Percentiles rank a stretch among this genome's conserved stretches.
Conservation (phyloP, 2,329 filamentous ascomycete species). For the Leptographium lundbergii region DNA sequence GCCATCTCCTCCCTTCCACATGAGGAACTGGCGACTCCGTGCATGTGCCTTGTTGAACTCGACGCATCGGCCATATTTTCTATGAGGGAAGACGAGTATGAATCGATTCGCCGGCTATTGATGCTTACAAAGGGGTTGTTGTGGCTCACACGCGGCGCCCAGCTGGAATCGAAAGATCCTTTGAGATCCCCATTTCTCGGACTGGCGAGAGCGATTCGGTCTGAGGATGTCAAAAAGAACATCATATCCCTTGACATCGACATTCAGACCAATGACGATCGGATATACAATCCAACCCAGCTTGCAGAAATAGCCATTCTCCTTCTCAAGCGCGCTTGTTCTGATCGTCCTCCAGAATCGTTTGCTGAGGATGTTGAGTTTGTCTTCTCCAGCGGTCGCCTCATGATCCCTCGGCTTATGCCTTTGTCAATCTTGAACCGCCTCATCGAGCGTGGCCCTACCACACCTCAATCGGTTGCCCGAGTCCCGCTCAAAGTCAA, state of each 20-base stretch:
- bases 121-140: conserved; percentile 25
- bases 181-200: conserved; percentile 28
- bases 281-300: background rate
- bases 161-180: conserved; percentile 22
- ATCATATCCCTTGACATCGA: conserved; percentile 31
- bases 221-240: conserved; percentile 31
- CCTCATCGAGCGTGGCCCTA: conserved; percentile 25
- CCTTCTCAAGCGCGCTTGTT: background rate
- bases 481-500: background rate
- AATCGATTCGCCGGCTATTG: conserved; percentile 27
- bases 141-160: conserved; percentile 34
- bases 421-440: conserved; percentile 28
- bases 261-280: background rate
- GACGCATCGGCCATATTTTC: conserved; percentile 21
- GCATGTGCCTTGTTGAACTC: conserved; percentile 34
- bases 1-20: background rate
- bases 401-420: conserved; percentile 29
- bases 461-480: background rate
- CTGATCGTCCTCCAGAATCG: conserved; percentile 5
- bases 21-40: conserved; percentile 16
- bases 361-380: conserved; percentile 23
- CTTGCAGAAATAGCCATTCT: background rate
- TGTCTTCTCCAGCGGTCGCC: background rate
- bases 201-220: conserved; percentile 33
- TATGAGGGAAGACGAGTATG: conserved; percentile 27